Evolutionary conservation across 768 basidiomycete species (phyloP), one percentile per base, ranked within the genome.

Genomic region (Rhodotorula taiwanensis): DNA sequence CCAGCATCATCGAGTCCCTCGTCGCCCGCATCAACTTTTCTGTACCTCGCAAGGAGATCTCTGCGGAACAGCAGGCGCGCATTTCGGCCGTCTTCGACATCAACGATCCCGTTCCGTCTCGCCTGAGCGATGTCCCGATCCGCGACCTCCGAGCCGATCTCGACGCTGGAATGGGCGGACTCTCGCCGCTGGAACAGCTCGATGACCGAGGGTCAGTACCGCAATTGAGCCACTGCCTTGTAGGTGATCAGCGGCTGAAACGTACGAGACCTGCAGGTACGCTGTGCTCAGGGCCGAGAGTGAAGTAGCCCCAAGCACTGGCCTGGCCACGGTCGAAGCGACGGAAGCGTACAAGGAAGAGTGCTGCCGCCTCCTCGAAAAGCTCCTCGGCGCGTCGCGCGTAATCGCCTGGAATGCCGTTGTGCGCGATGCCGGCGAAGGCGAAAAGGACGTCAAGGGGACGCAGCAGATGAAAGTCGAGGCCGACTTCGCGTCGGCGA

Each of bases 341-440:
- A 60, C 58, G 23, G 47, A 65, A 6, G 9, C 6, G 6, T 65
- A 65, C 49, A 42, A 51, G 20, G 31, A 25, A 2, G 63, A 65
- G 33, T 31, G 48, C 36, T 25, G 9, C 21, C 5, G 13, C 1
- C n/a, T 60, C 10, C 49, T 51, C 58, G 55, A 56, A 23, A 39
- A 41, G 5, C 14, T 60, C 11, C 63, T 65, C 50, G 53, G 63
- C 25, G 63, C 63, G 1, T 47, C 49, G 42, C 30, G 55, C 21
- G 63, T 65, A 33, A 21, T 65, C 16, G 53, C 25, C 8, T 65
- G 63, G 63, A 65, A 65, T 43, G 27, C 18, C 21, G 63, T 64
- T 21, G 43, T 64, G 3, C 57, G 63, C 8, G 21, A 44, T 1
- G 48, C 28, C 4, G 52, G 44, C 18, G 41, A 15, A 1, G 58